These are phyloP conservation scores for Sporobolomyces pararoseus DNA, from an alignment of 768 basidiomycete species.

Conservation along the genomic window DNA sequence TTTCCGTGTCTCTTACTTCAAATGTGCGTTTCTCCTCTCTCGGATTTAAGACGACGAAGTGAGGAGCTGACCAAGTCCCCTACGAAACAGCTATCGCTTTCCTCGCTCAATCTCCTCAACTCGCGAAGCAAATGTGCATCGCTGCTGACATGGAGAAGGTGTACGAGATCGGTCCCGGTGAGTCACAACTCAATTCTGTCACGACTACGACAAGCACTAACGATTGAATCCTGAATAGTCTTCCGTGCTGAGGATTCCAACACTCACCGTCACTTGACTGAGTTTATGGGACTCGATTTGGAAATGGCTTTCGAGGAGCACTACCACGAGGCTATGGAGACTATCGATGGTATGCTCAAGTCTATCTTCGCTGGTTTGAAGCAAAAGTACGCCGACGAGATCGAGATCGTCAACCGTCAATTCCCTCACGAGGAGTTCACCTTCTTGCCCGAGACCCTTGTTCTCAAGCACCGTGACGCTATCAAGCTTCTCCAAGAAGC, in stretches of 20 bases:
- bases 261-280: slow-evolving; percentile 96
- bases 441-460: slow-evolving; percentile 83
- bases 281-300: slow-evolving; percentile 96
- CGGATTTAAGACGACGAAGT: background rate
- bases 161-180: slow-evolving; percentile 78
- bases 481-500: slow-evolving; percentile 80
- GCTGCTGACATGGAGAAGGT: slow-evolving; percentile 97
- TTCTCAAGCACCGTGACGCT: slow-evolving; percentile 79
- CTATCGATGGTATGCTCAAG: slow-evolving; percentile 80
- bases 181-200: slow-evolving; percentile 9
- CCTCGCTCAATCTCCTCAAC: slow-evolving; percentile 93
- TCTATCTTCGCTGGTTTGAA: slow-evolving; percentile 79
- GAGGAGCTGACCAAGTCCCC: slow-evolving; percentile 1
- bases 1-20: slow-evolving; percentile 97
- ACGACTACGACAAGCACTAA: background rate
- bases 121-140: slow-evolving; percentile 99
- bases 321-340: slow-evolving; percentile 94
- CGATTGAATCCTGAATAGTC: slow-evolving; percentile 57
- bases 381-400: slow-evolving; percentile 72
- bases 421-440: slow-evolving; percentile 95
- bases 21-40: slow-evolving; percentile 58
- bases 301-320: slow-evolving; percentile 99
- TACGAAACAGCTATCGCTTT: slow-evolving; percentile 67
- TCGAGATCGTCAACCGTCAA: slow-evolving; percentile 73
- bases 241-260: slow-evolving; percentile 97